Evolutionary conservation across 2,329 filamentous ascomycete genomes (phyloP), one percentile per base, ranked within the genome.

Genomic region (Penicillium palitans): DNA sequence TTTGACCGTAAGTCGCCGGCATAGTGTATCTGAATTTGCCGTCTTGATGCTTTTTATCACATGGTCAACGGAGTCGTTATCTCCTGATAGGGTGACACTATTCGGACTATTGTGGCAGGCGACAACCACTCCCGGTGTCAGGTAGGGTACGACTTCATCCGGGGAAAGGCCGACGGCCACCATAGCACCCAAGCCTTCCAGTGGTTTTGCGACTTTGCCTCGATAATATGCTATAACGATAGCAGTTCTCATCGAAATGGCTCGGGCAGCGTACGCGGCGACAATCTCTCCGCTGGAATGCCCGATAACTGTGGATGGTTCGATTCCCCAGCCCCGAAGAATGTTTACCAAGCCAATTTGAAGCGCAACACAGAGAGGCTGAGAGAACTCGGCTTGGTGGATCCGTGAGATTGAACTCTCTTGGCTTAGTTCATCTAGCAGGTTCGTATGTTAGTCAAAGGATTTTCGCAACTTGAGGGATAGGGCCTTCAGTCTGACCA

Each of bases 271-370:
- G 60, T 74, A 77, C 0, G 74, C 73, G 2, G 73, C 72, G 2
- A 66, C 72, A 39, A 77, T 75, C 58, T 77, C 74, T 1, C 74
- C 74, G 13, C 62, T 67, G 0, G 72, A 74, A 53, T 77, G 73
- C 0, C 74, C 74, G 0, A 75, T 58, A 4, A 73, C 70, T 1
- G 61, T 52, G 0, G 50, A 15, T 10, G 72, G 68, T 0, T 29
- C 24, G 6, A 76, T 57, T 1, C 66, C 67, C 65, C 64, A 70
- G 1, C 45, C 13, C 0, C 21, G 24, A 1, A 75, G 65, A 2
- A 76, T 50, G 21, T 74, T 66, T 1, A 72, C 63, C 0, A 77
- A 52, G 9, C 64, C 70, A 13, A 76, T 59, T 49, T 77, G 75
- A 6, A 77, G 39, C 0, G 69, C 73, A 13, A 71, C 69, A 31